A percentile compares a stretch with the other conserved stretches of the same genome.
Evolutionary conservation across 176 grass and related monocot species (phyloP).

Genomic region (Eleusine indica): DNA sequence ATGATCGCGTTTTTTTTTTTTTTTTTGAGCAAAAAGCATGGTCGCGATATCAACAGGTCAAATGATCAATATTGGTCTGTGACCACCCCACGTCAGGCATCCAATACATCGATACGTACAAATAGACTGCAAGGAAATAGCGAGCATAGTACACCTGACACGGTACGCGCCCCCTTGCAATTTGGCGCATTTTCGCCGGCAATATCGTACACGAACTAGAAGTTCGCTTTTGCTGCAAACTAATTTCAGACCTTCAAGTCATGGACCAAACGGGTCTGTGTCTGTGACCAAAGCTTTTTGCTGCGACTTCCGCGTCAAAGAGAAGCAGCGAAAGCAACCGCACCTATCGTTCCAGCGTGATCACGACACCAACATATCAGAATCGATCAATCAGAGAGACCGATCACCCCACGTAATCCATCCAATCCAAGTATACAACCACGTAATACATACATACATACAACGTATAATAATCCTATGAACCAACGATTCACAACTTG

Average conservation of each 20-base stretch:
- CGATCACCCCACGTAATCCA: not conserved
- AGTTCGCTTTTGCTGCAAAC: not conserved
- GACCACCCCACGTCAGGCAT: conserved; percentile 13
- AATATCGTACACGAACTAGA: too few species aligned
- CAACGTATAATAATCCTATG: too few species aligned
- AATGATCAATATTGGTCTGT: not conserved
- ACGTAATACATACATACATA: not conserved
- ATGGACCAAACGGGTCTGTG: not conserved
- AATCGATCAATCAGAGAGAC: not conserved
- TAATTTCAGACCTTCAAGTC: not conserved
- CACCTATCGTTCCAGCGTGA: not conserved
- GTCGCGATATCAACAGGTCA: not conserved
- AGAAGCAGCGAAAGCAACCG: not conserved
- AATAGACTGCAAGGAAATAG: too few species aligned
- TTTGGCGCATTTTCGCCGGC: too few species aligned
- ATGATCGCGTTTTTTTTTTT: not conserved
- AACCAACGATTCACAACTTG: conserved; percentile 46
- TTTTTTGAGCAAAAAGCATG: too few species aligned
- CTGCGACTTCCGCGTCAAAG: not conserved
- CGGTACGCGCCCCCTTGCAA: too few species aligned
- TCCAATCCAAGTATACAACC: not conserved
- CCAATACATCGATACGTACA: not conserved
- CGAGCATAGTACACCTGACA: too few species aligned
- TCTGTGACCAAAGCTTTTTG: not conserved
- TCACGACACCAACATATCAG: not conserved